Evolutionary conservation across 2,329 filamentous ascomycete genomes (phyloP).

Genomic region (Stagonosporopsis rhizophila): DNA sequence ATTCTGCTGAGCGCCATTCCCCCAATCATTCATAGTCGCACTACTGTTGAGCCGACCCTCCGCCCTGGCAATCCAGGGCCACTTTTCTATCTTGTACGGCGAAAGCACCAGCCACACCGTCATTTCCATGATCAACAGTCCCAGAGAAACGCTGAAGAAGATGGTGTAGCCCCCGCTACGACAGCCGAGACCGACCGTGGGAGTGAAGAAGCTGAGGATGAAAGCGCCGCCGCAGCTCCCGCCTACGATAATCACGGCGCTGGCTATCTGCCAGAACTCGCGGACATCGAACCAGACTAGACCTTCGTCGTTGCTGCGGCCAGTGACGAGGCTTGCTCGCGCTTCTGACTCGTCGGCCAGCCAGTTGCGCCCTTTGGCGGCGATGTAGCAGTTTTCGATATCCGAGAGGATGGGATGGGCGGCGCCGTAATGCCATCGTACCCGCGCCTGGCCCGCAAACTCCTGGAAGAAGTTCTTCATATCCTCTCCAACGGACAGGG

Average conservation of each 20-base stretch:
- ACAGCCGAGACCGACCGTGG: constrained; percentile 55
- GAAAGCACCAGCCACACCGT: constrained; percentile 44
- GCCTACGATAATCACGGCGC: constrained; percentile 47
- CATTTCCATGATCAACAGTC: constrained; percentile 50
- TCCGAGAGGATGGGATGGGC: constrained; percentile 54
- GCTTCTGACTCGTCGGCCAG: constrained; percentile 44
- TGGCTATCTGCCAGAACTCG: constrained; percentile 54
- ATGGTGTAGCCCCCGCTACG: constrained; percentile 54
- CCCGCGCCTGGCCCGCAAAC: constrained; percentile 48
- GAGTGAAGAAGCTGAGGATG: constrained; percentile 54
- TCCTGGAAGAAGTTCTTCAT: constrained; percentile 49
- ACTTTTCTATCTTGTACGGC: constrained; percentile 25
- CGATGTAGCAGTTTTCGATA: constrained; percentile 52
- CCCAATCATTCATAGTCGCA: constrained; percentile 17
- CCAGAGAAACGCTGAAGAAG: constrained; percentile 44
- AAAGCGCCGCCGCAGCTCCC: constrained; percentile 50
- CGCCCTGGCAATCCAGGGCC: constrained; percentile 17
- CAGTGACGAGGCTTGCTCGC: constrained; percentile 46
- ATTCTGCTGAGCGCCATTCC: constrained; percentile 8
- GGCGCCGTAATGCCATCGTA: constrained; percentile 52
- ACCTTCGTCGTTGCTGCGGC: constrained; percentile 43
- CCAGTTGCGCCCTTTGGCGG: constrained; percentile 50
- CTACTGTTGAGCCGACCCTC: constrained; percentile 25
- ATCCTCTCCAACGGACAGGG: constrained; percentile 19
- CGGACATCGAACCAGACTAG: constrained; percentile 53